Base-by-base conservation (phyloP, 768 basidiomycete species). In the Floccularia luteovirens region DNA sequence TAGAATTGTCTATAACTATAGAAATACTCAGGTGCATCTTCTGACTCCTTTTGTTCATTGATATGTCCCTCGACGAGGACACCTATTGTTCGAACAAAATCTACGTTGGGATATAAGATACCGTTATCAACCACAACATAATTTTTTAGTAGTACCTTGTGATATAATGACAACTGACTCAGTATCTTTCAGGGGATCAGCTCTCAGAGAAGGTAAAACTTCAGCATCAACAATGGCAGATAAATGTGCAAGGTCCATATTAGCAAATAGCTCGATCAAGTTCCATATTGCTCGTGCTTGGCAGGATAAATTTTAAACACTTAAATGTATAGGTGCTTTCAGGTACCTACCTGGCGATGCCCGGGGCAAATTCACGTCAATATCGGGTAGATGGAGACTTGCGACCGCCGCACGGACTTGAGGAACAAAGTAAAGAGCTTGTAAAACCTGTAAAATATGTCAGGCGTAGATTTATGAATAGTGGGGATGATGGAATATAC, bases 341-440 rank as follows among this genome's bases (percentile, higher is more conserved):
- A n/a, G n/a, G n/a, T n/a, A n/a, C 51, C 22, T 43, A 64, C 66
- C 60, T 39, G 55, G 53, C 43, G 60, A 56, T 17, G 49, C 44
- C 6, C 43, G 36, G 8, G 58, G 50, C 7, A 44, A 24, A 22
- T 51, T 43, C 2, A 42, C 40, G 7, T 60, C 54, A 14, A 62
- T 47, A 17, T 50, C 39, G 12, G 62, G 61, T 19, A 64, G 48
- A 5, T 46, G 55, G 12, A 69, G 43, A 24, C 49, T 57, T 4
- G 64, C 59, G 12, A 68, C 48, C 16, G 59, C 43, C 43, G 73
- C 49, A 19, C 81, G 69, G 31, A 88, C 71, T 67, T 88, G 85
- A 2, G 86, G 86, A 3, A 89, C 68, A 43, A 72, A 74, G 52
- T 74, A 85, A 3, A 89, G 49, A 0, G 74, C 76, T 54, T 82